Base-by-base conservation (phyloP, 2,329 filamentous ascomycete genomes). In the Talaromyces amestolkiae region DNA sequence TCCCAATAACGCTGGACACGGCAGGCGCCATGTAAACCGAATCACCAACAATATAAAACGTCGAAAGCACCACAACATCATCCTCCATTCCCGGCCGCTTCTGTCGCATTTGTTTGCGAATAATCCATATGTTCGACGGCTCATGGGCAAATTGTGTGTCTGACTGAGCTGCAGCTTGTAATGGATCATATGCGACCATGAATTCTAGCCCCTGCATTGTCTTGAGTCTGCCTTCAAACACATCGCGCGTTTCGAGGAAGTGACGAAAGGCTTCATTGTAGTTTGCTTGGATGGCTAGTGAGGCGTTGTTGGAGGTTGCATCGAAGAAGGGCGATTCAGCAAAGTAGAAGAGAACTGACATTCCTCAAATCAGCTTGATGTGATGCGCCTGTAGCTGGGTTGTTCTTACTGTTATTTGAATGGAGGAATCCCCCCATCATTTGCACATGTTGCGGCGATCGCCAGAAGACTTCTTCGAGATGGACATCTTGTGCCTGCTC, bases 311-410 rank as follows among this genome's bases (percentile, higher is more conserved):
- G 67, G 84, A 86, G 15, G 80, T 83, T 27, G 78, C 76, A 67
- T 89, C 87, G 74, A 87, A 88, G 79, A 87, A 89, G n/a, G 85
- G 85, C 1, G 85, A 87, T 69, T 84, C 80, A 65, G 81, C 80
- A 72, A 89, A 87, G 75, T 89, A 89, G 72, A 84, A 86, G 63
- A 88, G 82, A 51, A 89, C 81, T 86, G 35, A 31, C 22, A 10
- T 19, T 37, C 13, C 3, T 37, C 5, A 17, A 61, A 17, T 39
- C 9, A 31, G 33, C n/a, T 31, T 22, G 8, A 10, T 11, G 10
- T 13, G 37, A 35, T 39, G 39, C 17, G 56, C 39, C 13, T 37
- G 22, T 10, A 31, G 35, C 13, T 49, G 24, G 10, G 47, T 17
- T 56, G 49, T 60, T 33, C 76, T 62, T 71, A 80, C 78, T 78